Evolutionary conservation across 108 stramenopile species (phyloP).

Genomic region (Cyclostephanos invisitatus): DNA sequence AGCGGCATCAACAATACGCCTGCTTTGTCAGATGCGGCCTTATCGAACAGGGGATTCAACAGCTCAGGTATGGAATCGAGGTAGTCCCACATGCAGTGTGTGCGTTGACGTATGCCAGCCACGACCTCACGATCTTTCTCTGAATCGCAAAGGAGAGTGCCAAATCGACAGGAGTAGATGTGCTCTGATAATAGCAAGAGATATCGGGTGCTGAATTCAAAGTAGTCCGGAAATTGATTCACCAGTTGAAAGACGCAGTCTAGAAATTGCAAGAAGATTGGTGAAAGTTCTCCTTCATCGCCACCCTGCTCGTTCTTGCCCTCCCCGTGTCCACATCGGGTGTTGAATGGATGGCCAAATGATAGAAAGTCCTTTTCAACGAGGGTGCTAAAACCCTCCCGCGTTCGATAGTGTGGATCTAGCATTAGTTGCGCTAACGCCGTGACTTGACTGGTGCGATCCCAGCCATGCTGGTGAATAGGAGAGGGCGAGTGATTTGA

Average conservation of each 20-base stretch:
- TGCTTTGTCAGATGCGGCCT: constrained; percentile 22
- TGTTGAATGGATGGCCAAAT: constrained; percentile 97
- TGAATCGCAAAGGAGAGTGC: constrained; percentile 91
- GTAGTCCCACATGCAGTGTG: constrained; percentile 85
- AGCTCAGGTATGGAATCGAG: constrained; percentile 61
- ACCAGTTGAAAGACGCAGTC: constrained; percentile 96
- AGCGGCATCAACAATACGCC: constrained; percentile 82
- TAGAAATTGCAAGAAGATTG: constrained; percentile 97
- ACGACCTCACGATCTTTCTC: constrained; percentile 84
- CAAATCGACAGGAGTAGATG: constrained; percentile 91
- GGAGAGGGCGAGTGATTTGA: not conserved
- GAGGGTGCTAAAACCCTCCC: constrained; percentile 90
- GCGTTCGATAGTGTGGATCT: constrained; percentile 95
- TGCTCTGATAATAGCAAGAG: constrained; percentile 82
- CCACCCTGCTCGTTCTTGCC: constrained; percentile 71
- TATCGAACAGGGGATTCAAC: constrained; percentile 47
- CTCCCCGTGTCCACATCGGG: constrained; percentile 92
- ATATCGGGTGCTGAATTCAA: constrained; percentile 86
- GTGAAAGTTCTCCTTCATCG: constrained; percentile 89
- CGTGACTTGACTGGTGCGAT: constrained; percentile 94
- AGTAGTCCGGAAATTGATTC: constrained; percentile 81
- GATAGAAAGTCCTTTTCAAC: constrained; percentile 97
- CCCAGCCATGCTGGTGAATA: constrained; percentile 91
- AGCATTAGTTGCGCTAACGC: constrained; percentile 92
- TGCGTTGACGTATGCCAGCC: constrained; percentile 81